Base-by-base conservation (phyloP, 2,329 filamentous ascomycete species). In the Pseudocercospora cruenta region DNA sequence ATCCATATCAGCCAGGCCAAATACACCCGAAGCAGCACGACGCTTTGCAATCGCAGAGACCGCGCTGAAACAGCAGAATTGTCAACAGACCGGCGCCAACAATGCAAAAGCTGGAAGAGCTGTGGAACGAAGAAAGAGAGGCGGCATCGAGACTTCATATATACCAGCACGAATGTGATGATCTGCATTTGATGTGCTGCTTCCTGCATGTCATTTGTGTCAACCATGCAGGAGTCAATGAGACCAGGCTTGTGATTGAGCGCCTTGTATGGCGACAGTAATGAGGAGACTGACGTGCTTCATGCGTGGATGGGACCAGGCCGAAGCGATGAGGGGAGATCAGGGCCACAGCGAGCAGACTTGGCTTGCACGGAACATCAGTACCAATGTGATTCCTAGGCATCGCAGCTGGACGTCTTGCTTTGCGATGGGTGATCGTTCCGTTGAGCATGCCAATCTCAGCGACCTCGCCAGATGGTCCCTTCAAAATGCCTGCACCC, bases 81-180 rank as follows among this genome's bases (percentile, higher is more conserved):
- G 31, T 7, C 31, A 33, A 7, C 9, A 33, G 14, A 39, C 2
- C 36, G 36, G 10, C 47, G 47, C 19, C 12, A 51, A 51, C 2
- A 51, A 22, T 14, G 36, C 36, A n/a, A 10, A 6, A n/a, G 16
- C 14, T 39, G 36, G 6, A 51, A 24, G 47, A 51, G 58, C 63
- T 24, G 36, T 49, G 12, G 63, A 60, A 19, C 31, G 43, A 43
- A 12, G 36, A 1, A 62, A 51, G 39, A 62, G 51, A 45, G n/a
- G 26, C n/a, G 58, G 51, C 31, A 24, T 39, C 24, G 39, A 28
- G 24, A 33, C 26, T 36, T 53, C 62, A 24, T 7, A 22, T 26
- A 51, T 51, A 24, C 47, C 21, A 24, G 1, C 24, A 26, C 12
- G 19, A 22, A 51, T 26, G 14, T 51, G 47, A 51, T 22, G 22